Evolutionary conservation across 805 yeast species (phyloP).

Genomic region (Cyberlindnera galapagoensis): DNA sequence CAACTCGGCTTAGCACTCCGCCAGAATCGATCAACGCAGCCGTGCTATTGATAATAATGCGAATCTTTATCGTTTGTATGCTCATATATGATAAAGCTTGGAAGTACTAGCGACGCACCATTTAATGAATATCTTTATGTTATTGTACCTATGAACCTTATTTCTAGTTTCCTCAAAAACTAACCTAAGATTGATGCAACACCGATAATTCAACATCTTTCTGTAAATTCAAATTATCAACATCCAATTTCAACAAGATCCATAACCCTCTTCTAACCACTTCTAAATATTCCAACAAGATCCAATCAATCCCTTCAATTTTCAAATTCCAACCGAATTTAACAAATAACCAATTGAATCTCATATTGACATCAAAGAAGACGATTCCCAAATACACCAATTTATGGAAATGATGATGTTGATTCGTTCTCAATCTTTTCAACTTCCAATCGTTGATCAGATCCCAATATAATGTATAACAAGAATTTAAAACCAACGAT

Average conservation of each 20-base stretch:
- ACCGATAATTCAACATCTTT: too few species aligned
- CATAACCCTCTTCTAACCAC: slow-evolving; percentile 82
- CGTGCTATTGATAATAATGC: too few species aligned
- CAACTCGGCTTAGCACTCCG: too few species aligned
- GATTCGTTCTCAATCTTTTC: slow-evolving; percentile 32
- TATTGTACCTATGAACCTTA: too few species aligned
- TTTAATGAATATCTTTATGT: too few species aligned
- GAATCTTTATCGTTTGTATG: too few species aligned
- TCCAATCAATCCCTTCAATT: slow-evolving; percentile 48
- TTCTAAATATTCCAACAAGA: slow-evolving; percentile 66
- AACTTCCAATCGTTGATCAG: slow-evolving; percentile 77
- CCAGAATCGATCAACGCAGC: too few species aligned
- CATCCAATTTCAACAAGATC: slow-evolving; percentile 80
- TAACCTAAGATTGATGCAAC: too few species aligned
- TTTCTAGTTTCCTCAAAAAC: too few species aligned
- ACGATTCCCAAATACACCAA: slow-evolving; percentile 52
- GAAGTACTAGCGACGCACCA: too few species aligned
- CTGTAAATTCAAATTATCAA: slow-evolving; percentile 54
- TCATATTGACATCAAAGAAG: slow-evolving; percentile 50
- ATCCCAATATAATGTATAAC: slow-evolving; percentile 87
- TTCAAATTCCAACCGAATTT: slow-evolving; percentile 32
- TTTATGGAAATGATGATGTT: slow-evolving; percentile 10
- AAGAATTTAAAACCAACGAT: slow-evolving; percentile 56
- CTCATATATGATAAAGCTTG: too few species aligned
- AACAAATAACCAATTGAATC: slow-evolving; percentile 77